phyloP scores from a whole-genome alignment of 2,329 filamentous ascomycete species.

The Pleurostoma richardsiae region DNA sequence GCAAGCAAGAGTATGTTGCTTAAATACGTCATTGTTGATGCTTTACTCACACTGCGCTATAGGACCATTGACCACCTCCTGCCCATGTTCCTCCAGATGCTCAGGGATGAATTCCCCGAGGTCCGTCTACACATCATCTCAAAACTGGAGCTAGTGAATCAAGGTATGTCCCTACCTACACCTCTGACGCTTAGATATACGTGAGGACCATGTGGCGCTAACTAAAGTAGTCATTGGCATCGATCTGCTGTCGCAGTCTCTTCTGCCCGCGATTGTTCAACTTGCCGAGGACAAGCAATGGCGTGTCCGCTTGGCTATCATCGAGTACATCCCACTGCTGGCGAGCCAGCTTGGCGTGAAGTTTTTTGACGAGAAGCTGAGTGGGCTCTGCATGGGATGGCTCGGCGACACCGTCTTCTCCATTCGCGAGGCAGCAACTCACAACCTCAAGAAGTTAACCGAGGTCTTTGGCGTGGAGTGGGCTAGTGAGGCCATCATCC shows the following conservation, averaged over 20 bases:
- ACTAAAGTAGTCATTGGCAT: conserved; percentile 77
- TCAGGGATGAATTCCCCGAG: conserved; percentile 98
- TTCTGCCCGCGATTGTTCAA: conserved; percentile 95
- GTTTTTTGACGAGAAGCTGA: conserved; percentile 98
- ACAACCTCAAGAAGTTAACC: conserved; percentile 96
- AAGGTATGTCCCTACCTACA: conserved; percentile 51
- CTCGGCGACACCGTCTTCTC: conserved; percentile 98
- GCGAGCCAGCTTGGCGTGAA: conserved; percentile 93
- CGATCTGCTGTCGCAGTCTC: conserved; percentile 90
- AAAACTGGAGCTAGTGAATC: conserved; percentile 97
- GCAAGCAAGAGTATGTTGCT: conserved; percentile 82
- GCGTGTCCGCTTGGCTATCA: conserved; percentile 95
- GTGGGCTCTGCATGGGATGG: conserved; percentile 96
- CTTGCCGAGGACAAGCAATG: conserved; percentile 99
- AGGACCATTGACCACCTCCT: conserved; percentile 95
- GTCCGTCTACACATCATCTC: conserved; percentile 98
- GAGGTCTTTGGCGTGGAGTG: conserved; percentile 98
- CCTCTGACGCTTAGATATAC: no score
- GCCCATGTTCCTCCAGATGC: conserved; percentile 98
- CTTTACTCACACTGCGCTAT: conserved; percentile 2
- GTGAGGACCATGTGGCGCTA: background rate
- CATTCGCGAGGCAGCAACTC: conserved; percentile 93
- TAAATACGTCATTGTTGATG: background rate
- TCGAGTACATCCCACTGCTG: conserved; percentile 96
- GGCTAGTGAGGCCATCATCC: conserved; percentile 95